Base-by-base conservation (phyloP, 2,329 filamentous ascomycete genomes). In the Exophiala lecanii-corni region DNA sequence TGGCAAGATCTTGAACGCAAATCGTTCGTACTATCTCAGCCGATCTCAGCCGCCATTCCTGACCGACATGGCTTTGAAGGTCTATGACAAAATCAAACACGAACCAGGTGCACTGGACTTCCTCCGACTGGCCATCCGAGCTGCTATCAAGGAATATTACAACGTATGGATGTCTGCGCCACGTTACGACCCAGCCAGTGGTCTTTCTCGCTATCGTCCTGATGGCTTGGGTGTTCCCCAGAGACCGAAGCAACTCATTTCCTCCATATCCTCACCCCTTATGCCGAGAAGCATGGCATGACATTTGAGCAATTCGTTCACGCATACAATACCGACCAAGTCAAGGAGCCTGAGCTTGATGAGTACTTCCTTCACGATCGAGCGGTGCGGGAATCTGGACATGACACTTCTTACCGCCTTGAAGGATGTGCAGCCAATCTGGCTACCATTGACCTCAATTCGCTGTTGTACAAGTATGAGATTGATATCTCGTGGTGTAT, bases 1-100 rank as follows among this genome's bases (percentile, higher is more conserved):
- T 62, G 91, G 89, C 59, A 98, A 97, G 71, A 95, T 98, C 47
- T 78, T 97, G 54, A 98, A 98, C 65, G 92, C 92, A 39, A 98
- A 92, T 44, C 80, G 92, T 25, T 89, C 89, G 1, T 98, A 98
- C 72, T 98, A 98, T 61, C 80, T 98, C 12, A 84, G 81, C 52
- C 84, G 92, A 45, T 96, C 92, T 2, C 92, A 98, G 65, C 92
- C 92, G 2, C 92, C 92, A 0, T 97, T 98, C 69, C 71, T 98
- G 43, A 98, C 92, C 1, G 92, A 98, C 65, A 96, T 98, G 89
- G 86, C 91, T 9, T 73, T 97, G 37, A 84, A 89, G 42, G 88
- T 95, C 31, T 97, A 92, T 62, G 89, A 96, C 58, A 85, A 84
- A 60, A 97, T 96, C 65, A 88, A 89, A 70, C 82, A 89, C 55